Conservation (phyloP, 148 eudicot genomes). For the Persicaria maculosa region DNA sequence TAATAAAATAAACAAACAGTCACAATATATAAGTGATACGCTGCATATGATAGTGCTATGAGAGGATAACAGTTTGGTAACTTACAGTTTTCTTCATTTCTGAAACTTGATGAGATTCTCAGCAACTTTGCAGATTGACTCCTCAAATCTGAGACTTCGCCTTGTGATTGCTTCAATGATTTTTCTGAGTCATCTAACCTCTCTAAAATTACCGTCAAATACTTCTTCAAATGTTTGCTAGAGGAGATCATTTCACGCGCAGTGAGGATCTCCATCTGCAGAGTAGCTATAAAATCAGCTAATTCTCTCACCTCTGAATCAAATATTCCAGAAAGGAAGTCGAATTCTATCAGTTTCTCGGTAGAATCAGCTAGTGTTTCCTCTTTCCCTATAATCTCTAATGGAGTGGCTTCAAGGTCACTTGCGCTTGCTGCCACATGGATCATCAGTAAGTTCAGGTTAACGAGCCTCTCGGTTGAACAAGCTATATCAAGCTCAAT, state of each 20-base stretch:
- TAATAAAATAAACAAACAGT: neutral
- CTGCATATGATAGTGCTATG: neutral
- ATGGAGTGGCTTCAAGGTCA: conserved; percentile 65
- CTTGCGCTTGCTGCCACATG: conserved; percentile 73
- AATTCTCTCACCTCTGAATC: conserved; percentile 65
- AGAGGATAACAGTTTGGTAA: conserved; percentile 2
- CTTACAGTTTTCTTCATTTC: conserved; percentile 46
- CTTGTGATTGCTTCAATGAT: conserved; percentile 60
- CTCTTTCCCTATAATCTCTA: conserved; percentile 24
- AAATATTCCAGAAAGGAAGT: conserved; percentile 60
- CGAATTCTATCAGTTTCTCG: conserved; percentile 60
- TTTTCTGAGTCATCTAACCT: conserved; percentile 53
- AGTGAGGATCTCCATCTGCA: conserved; percentile 41
- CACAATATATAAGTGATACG: neutral
- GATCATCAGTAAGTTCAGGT: conserved; percentile 68
- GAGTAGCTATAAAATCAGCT: conserved; percentile 31
- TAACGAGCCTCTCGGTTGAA: conserved; percentile 70
- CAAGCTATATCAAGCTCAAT: conserved; percentile 63
- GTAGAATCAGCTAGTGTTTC: conserved; percentile 25
- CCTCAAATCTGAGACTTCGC: conserved; percentile 64
- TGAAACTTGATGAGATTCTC: conserved; percentile 32
- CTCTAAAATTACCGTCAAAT: conserved; percentile 37
- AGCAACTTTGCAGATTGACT: conserved; percentile 57
- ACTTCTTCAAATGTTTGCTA: conserved; percentile 31
- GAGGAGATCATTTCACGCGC: conserved; percentile 39